phyloP scores from a whole-genome alignment of 2,329 filamentous ascomycete genomes.

The Penicillium paneum region DNA sequence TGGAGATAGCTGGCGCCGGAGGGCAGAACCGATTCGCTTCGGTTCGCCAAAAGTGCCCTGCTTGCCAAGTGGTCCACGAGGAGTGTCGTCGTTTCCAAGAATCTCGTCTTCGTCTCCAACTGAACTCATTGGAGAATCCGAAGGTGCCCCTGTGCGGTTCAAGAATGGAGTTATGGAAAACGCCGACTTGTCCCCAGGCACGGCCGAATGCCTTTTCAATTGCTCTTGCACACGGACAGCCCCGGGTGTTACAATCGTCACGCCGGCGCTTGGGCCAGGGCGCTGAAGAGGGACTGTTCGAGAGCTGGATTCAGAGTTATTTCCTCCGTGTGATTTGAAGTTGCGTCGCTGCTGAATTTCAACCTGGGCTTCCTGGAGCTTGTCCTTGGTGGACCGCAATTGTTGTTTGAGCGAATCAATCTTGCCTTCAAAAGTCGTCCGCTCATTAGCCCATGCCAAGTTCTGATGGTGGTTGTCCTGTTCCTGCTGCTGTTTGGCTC shows the following conservation, averaged over 20 bases:
- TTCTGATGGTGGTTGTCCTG: conserved; percentile 55
- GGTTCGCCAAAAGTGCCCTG: not conserved
- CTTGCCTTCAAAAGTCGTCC: conserved; percentile 66
- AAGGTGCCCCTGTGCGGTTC: conserved; percentile 65
- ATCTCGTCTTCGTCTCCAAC: conserved; percentile 27
- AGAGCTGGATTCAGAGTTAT: conserved; percentile 36
- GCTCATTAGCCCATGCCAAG: conserved; percentile 60
- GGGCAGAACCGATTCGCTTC: conserved; percentile 3
- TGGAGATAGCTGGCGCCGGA: not conserved
- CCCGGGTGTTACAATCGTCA: conserved; percentile 52
- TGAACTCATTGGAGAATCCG: conserved; percentile 30
- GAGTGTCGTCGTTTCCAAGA: conserved; percentile 7
- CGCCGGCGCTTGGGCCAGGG: conserved; percentile 31
- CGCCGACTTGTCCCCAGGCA: conserved; percentile 78
- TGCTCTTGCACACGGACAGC: conserved; percentile 53
- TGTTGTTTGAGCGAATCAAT: conserved; percentile 68
- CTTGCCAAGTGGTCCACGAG: not conserved
- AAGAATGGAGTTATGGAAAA: conserved; percentile 95
- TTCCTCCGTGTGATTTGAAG: conserved; percentile 27
- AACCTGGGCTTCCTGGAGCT: conserved; percentile 64
- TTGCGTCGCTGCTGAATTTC: conserved; percentile 47
- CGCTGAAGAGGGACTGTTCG: conserved; percentile 39
- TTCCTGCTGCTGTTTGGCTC: conserved; percentile 48
- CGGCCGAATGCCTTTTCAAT: conserved; percentile 54
- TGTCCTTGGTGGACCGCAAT: conserved; percentile 65